Conservation (phyloP, 163 green algal genomes). For the Chlorella variabilis region DNA sequence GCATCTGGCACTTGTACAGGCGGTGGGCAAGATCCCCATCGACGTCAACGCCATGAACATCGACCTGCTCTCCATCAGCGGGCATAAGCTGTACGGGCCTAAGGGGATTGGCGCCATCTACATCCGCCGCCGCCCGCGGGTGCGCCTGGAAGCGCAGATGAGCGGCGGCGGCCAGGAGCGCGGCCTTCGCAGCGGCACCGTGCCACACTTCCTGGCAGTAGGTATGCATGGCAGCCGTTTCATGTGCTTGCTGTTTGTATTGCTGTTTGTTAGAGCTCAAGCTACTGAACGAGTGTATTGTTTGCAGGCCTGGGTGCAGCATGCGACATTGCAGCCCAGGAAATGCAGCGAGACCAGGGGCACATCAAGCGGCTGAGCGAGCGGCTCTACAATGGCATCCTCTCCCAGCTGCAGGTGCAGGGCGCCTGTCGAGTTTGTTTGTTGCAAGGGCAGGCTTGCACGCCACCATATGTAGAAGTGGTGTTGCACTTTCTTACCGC, state of each 20-base stretch:
- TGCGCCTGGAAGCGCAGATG: constrained; percentile 95
- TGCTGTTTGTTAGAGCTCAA: neutral
- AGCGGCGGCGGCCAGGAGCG: constrained; percentile 96
- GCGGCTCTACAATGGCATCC: constrained; percentile 87
- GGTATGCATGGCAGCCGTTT: constrained; percentile 6
- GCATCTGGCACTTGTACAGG: too few species aligned
- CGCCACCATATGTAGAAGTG: too few species aligned
- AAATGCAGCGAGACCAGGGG: constrained; percentile 81
- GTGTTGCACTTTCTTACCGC: neutral
- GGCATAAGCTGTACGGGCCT: constrained; percentile 99
- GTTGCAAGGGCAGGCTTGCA: too few species aligned
- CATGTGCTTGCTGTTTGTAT: too few species aligned
- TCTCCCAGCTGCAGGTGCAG: constrained; percentile 50
- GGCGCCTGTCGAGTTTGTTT: neutral
- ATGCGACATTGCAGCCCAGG: constrained; percentile 79
- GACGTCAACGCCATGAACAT: constrained; percentile 92
- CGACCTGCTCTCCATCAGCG: constrained; percentile 97
- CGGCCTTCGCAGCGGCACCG: constrained; percentile 92
- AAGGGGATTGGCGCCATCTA: constrained; percentile 96
- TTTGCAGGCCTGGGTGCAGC: constrained; percentile 87
- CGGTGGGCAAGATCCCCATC: constrained; percentile 95
- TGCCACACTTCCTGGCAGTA: constrained; percentile 91
- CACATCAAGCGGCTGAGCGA: constrained; percentile 83
- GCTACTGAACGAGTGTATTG: too few species aligned
- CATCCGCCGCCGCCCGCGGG: constrained; percentile 90